phyloP scores from a whole-genome alignment of 176 grass and related monocot genomes.

The Poa annua region DNA sequence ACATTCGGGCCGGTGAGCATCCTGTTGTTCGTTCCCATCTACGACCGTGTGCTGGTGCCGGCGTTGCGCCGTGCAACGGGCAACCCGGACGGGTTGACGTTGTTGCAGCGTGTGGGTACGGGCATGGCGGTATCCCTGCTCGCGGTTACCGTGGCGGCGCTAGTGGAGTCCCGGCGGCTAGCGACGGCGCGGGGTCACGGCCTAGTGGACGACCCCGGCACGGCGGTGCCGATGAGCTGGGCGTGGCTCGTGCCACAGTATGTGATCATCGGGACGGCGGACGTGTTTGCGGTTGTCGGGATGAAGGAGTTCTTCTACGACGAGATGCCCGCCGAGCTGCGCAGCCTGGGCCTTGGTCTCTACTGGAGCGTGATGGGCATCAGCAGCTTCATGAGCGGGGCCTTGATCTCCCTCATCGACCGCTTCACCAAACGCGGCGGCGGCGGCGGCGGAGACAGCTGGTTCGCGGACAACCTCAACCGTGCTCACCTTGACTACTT shows the following conservation, averaged over 20 bases:
- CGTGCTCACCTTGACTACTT: slow-evolving; percentile 61
- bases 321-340: neutral
- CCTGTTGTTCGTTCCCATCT: slow-evolving; percentile 43
- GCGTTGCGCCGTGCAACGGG: neutral
- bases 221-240: slow-evolving; percentile 44
- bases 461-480: slow-evolving; percentile 54
- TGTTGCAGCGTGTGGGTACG: slow-evolving; percentile 34
- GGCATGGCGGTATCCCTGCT: slow-evolving; percentile 39
- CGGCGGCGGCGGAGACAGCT: neutral
- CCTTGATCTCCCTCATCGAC: neutral
- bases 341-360: neutral
- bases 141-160: neutral
- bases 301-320: neutral
- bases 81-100: slow-evolving; percentile 31
- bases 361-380: neutral
- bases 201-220: slow-evolving; percentile 19
- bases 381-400: neutral
- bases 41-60: slow-evolving; percentile 41
- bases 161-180: slow-evolving; percentile 40
- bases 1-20: slow-evolving; percentile 31
- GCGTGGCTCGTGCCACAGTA: slow-evolving; percentile 38
- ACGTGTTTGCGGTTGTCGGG: neutral
- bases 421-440: neutral
- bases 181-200: neutral
- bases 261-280: neutral